A percentile compares a stretch with the other conserved stretches of the same genome.
These are phyloP conservation scores for Yamadazyma mexicana DNA, from an alignment of 1,139 yeast genomes.

Conservation along the genomic window DNA sequence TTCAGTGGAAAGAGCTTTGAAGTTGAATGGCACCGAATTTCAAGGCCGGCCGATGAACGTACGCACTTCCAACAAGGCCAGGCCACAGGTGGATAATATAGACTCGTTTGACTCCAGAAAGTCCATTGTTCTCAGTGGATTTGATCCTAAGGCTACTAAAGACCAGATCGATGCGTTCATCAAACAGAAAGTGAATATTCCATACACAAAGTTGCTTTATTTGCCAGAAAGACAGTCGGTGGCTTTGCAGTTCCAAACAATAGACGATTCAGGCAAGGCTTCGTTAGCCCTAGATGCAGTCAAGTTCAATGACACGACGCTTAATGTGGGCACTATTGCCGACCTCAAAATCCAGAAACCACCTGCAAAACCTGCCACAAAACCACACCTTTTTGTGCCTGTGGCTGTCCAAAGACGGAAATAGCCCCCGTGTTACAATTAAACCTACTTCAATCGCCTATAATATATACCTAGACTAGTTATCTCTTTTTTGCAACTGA, in stretches of 20 bases:
- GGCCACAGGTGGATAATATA: neutral
- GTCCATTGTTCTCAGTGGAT: conserved; percentile 37
- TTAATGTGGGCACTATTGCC: neutral
- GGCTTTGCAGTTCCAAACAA: conserved; percentile 48
- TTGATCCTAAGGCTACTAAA: conserved; percentile 46
- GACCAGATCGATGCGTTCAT: conserved; percentile 40
- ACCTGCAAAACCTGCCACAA: neutral
- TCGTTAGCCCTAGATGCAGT: neutral
- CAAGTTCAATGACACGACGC: neutral
- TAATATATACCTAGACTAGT: neutral
- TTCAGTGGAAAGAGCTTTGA: conserved; percentile 43
- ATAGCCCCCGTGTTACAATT: too few species aligned
- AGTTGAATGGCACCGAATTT: conserved; percentile 33
- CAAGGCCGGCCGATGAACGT: conserved; percentile 48
- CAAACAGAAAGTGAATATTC: conserved; percentile 32
- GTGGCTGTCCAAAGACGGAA: conserved; percentile 5
- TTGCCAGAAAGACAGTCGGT: conserved; percentile 29
- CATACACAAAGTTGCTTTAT: conserved; percentile 38
- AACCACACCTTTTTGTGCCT: conserved; percentile 7
- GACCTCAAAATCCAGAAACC: neutral
- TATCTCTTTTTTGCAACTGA: conserved; percentile 1
- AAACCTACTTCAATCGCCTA: too few species aligned
- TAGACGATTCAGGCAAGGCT: conserved; percentile 58
- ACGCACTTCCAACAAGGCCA: conserved; percentile 17
- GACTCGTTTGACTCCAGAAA: conserved; percentile 26